Evolutionary conservation across 306 rosid species (phyloP), one percentile per base, ranked within the genome.

Genomic region (Cicer cuneatum): DNA sequence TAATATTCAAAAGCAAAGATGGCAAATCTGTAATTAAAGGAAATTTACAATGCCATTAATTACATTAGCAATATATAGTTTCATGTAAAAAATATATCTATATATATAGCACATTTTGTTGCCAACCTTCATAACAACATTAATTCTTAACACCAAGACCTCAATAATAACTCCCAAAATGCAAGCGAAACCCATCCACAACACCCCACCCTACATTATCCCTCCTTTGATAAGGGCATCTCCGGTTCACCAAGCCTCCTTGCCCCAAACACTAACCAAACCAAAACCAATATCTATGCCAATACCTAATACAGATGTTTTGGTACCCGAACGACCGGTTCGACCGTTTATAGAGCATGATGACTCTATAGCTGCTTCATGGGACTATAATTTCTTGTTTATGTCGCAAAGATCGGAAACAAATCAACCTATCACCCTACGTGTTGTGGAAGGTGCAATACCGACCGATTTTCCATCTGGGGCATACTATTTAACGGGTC

Each of bases 311-410:
- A 65, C 70, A 2, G 81, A 67, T 1, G 66, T 77, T 2, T 2
- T 60, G 1, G 11, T 68, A 3, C 78, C 80, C 7, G 53, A n/a
- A 39, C 81, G 33, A 3, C 75, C 70, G 5, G 37, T 38, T 11
- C 74, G 59, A 4, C 86, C 72, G 19, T 40, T 66, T 18, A 11
- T 48, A 8, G 87, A 82, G 6, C 67, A 46, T 4, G 91, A 91
- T 56, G 98, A 93, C 47, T 54, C 91, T 1, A 64, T 77, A 7
- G 76, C 83, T 0, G 97, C 93, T 12, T 86, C 85, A 37, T 91
- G 96, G 93, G 98, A 94, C 74, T 94, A 94, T 71, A 96, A 94
- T 38, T 88, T 91, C 35, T 68, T 94, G 13, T 94, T 94, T 42
- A 80, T 89, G 12, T 94, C 98, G 0, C 97, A 94, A 63, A 76